Evolutionary conservation across 768 basidiomycete species (phyloP), one percentile per base, ranked within the genome.

Genomic region (Rhodosporidiobolus odoratus): DNA sequence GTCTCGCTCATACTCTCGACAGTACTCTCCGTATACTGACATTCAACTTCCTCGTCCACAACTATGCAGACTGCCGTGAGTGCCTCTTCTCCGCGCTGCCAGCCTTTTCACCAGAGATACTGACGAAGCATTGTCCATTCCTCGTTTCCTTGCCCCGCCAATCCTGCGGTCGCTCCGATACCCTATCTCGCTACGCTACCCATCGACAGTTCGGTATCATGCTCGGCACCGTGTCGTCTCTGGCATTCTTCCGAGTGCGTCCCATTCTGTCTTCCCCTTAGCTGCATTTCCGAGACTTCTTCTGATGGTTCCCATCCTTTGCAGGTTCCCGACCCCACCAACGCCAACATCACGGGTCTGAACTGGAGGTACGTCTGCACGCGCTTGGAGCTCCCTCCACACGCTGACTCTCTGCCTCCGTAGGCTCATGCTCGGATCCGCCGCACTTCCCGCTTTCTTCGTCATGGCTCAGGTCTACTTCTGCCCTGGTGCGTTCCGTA

Each of bases 311-410:
- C 21, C 52, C 62, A 3, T 37, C 40, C 0, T 65, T 65, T 59
- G 56, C 43, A 58, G 15, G 64, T 71, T 16, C 54, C 45, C 35
- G 69, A 71, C 35, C 35, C 59, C 3, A 27, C 62, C 13, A 21
- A 34, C 54, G 54, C 32, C n/a, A 34, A 34, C 21, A 70, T 70
- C 59, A 57, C 52, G 7, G 67, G 61, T 32, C 68, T 81, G 62
- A 80, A 82, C 1, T 82, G 82, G 82, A 77, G 47, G 25, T 63
- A 52, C 48, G 54, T n/a, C n/a, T n/a, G n/a, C n/a, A n/a, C n/a
- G n/a, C n/a, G n/a, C n/a, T n/a, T n/a, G n/a, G n/a, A n/a, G n/a
- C n/a, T n/a, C n/a, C n/a, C n/a, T n/a, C n/a, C n/a, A n/a, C n/a
- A n/a, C n/a, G n/a, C n/a, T n/a, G n/a, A n/a, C n/a, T n/a, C n/a